Evolutionary conservation across 1,284 basidiomycete species (phyloP), one percentile per base, ranked within the genome.

Genomic region (Fomitiporia mediterranea): DNA sequence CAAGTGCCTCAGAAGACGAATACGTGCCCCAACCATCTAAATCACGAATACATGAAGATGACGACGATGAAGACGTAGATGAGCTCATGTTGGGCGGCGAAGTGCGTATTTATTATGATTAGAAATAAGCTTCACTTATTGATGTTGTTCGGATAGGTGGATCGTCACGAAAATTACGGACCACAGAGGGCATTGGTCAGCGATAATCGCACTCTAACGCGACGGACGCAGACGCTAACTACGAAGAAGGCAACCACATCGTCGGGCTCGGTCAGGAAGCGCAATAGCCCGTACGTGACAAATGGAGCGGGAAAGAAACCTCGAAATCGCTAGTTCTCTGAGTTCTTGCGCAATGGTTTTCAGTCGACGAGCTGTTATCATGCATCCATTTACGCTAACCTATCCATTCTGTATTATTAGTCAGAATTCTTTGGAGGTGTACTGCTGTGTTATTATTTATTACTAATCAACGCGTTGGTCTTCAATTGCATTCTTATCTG

Each of bases 1-100:
- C 11, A 23, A 17, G n/a, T 9, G 52, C 13, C 1, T 43, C 52
- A 2, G 53, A 44, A 8, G 53, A 42, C n/a, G 35, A 39, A 21
- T 55, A 55, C 27, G 40, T 44, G 13, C 51, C 38, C 13, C 21
- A 30, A 9, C 21, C 38, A 37, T 42, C 15, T 11, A 53, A 48
- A 21, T 47, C 44, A 7, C 50, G 42, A 37, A 5, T n/a, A 39
- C 19, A 21, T 3, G 53, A 48, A 3, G 55, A 56, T n/a, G 48
- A 51, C 13, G 55, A 56, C 23, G 55, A 56, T 11, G 57, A 55
- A 8, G 58, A 56, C 15, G 58, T 56, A 15, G 58, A 60, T 25
- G 55, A 60, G 30, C 55, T 56, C 4, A 60, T 52, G 51, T 25
- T 60, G 13, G 55, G 58, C 6, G 43, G 49, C 34, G 28, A 51